A percentile compares a stretch with the other conserved stretches of the same genome.
Evolutionary conservation across 768 basidiomycete genomes (phyloP).

Genomic region (Phaffia tasmanica): DNA sequence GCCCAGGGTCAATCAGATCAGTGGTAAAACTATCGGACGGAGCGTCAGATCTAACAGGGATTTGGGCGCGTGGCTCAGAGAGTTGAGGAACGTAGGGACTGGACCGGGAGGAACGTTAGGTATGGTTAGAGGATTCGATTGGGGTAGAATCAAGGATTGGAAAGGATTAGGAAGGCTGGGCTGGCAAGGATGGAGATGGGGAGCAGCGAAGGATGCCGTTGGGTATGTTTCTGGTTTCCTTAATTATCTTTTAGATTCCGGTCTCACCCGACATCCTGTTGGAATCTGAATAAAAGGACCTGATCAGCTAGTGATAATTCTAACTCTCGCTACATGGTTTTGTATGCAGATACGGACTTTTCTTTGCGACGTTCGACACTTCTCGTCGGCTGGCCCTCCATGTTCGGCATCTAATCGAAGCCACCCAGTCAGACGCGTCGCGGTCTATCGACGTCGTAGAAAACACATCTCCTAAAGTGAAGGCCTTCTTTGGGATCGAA

Average conservation of each 20-base stretch:
- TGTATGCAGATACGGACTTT: slow-evolving; percentile 14
- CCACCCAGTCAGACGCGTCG: slow-evolving; percentile 8
- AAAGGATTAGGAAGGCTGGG: slow-evolving; percentile 7
- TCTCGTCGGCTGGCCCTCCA: slow-evolving; percentile 20
- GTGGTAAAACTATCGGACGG: not conserved
- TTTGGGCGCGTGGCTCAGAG: slow-evolving; percentile 13
- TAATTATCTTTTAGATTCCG: too few relatives aligned
- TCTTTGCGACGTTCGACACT: slow-evolving; percentile 23
- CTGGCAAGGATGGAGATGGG: slow-evolving; percentile 24
- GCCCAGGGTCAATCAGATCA: too few relatives aligned
- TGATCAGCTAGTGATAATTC: not conserved
- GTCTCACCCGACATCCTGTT: too few relatives aligned
- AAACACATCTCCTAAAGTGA: not conserved
- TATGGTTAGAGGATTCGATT: slow-evolving; percentile 3
- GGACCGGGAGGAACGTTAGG: not conserved
- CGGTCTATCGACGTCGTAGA: too few relatives aligned
- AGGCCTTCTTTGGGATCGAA: slow-evolving; percentile 23
- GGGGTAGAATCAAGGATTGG: slow-evolving; percentile 8
- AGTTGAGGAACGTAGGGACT: slow-evolving; percentile 1
- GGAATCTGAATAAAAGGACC: not conserved
- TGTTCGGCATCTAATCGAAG: slow-evolving; percentile 13
- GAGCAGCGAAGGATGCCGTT: slow-evolving; percentile 20
- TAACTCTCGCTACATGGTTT: not conserved
- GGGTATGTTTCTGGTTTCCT: not conserved
- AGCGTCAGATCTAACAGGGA: slow-evolving; percentile 10